Base-by-base conservation (phyloP, 2,329 filamentous ascomycete genomes). In the Hypomyces perniciosus region DNA sequence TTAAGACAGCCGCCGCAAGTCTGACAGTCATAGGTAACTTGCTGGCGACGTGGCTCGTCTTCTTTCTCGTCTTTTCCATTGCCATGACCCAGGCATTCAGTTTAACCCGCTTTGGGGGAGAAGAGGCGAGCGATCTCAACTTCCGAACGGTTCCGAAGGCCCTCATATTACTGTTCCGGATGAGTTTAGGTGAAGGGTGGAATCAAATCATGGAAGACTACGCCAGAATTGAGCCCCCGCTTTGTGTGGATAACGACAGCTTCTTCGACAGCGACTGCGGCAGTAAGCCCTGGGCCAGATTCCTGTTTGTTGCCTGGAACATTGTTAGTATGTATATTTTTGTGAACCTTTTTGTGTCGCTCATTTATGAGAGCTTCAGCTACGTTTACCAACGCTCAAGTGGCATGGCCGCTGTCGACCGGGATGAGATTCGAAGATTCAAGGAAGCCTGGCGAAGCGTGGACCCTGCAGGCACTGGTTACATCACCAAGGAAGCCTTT, bases 261-360 rank as follows among this genome's bases (percentile, higher is more conserved):
- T 96, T 96, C 68, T 92, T 90, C 62, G 74, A 88, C 39, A 93
- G 90, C 61, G 95, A 99, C 69, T 99, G 93, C 63, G 93, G 93
- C 52, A 96, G 92, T 70, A 80, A 84, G 46, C 80, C 83, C 37
- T 99, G 93, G 90, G 90, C 93, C 6, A 80, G 90, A 46, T 82
- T 84, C 33, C 76, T 99, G 8, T 99, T 99, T 73, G 90, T 97
- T 52, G 83, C 86, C 4, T 99, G 93, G 93, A 99, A 99, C 73
- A 92, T 99, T 62, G 80, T 99, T 69, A 97, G 92, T 86, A 99
- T 99, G 93, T 99, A 99, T 72, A 95, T 99, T 62, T 99, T 99
- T 63, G 92, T 97, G 64, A 96, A 92, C 64, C 74, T 99, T 65
- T 99, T 99, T 68, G 92, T 99, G 53, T 99, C 93, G 44, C 83